phyloP scores from a whole-genome alignment of 2,329 filamentous ascomycete genomes.

The Trichophaea hybrida region DNA sequence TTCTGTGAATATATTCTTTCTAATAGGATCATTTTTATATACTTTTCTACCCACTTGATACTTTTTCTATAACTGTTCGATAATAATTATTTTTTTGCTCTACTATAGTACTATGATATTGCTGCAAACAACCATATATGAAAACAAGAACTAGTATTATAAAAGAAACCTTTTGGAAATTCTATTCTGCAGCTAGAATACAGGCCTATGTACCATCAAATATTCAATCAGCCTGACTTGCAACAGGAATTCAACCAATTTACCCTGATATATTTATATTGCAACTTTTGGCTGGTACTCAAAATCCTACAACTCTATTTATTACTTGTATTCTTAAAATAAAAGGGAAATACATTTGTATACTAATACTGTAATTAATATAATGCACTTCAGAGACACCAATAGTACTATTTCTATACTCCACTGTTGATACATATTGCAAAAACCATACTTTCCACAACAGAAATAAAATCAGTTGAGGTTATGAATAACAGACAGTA shows the following conservation, averaged over 20 bases:
- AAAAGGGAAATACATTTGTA: not conserved
- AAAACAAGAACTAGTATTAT: not conserved
- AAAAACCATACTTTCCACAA: not conserved
- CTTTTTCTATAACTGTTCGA: slow-evolving; percentile 17
- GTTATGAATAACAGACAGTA: not conserved
- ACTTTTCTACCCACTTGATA: slow-evolving; percentile 12
- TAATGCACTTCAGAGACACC: not conserved
- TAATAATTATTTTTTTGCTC: slow-evolving; percentile 18
- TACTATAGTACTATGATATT: no score
- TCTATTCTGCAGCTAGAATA: no score
- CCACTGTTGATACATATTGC: not conserved
- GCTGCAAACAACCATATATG: slow-evolving; percentile 3
- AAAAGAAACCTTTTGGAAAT: no score
- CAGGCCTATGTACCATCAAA: not conserved
- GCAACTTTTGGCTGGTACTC: not conserved
- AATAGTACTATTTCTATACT: not conserved
- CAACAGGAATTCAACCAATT: not conserved
- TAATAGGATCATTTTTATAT: slow-evolving; percentile 18
- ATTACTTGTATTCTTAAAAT: not conserved
- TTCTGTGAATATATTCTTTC: slow-evolving; percentile 8
- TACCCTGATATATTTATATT: not conserved
- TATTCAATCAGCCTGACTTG: slow-evolving; percentile 3
- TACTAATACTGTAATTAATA: not conserved
- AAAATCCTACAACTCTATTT: not conserved
- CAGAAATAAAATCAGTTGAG: not conserved